Base-by-base conservation (phyloP, 2,329 filamentous ascomycete genomes). In the Teratosphaeria destructans region DNA sequence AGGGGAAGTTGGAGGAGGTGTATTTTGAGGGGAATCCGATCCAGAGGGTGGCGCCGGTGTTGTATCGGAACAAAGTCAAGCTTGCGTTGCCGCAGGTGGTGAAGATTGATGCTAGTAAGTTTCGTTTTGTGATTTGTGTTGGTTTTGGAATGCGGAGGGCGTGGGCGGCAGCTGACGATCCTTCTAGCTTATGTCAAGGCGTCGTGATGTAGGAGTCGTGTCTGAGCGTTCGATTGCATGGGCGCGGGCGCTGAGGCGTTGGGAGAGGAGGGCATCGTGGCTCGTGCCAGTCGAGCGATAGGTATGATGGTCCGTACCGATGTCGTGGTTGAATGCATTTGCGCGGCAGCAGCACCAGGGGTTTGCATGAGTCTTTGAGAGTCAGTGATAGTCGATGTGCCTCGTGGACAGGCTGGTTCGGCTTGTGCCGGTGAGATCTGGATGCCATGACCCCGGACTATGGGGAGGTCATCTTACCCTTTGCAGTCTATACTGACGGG, bases 101-200 rank as follows among this genome's bases (percentile, higher is more conserved):
- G 72, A 92, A 99, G 78, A 96, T 99, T 72, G 94, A 99, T 83
- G 94, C 94, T 61, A 95, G 93, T 96, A 80, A 85, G 91, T 89
- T 14, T 57, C 14, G n/a, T 49, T 49, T 49, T 5, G 7, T 43
- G 12, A 10, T n/a, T 19, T 3, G n/a, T 49, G 16, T 26, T 23
- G 19, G 29, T 23, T n/a, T 43, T 7, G 2, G 43, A 23, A 49
- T 49, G 4, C 16, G 16, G 37, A 39, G 16, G 37, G 16, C 3
- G 16, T 11, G 43, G 8, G 16, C n/a, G 43, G 7, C 16, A 49
- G 5, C 43, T 49, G 43, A 49, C 19, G n/a, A 19, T 49, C 6
- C 19, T 6, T 49, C 16, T n/a, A 49, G 43, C 43, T 8, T 49
- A 49, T 49, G 43, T 49, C 43, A 49, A 19, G n/a, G 19, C 16